phyloP scores from a whole-genome alignment of 73 alveolate genomes.

The Stentor coeruleus region DNA sequence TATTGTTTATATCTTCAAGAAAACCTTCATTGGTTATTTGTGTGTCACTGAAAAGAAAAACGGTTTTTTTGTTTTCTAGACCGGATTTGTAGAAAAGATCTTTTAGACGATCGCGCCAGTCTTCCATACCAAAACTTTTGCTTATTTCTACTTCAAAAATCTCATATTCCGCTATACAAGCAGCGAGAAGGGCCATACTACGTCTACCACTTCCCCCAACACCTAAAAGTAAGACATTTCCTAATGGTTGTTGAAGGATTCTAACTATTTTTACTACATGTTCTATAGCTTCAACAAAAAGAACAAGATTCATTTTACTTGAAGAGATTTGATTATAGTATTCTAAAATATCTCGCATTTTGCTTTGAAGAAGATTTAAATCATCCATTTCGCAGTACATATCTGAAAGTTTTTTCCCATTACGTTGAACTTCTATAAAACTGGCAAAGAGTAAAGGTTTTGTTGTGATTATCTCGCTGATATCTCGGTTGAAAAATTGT shows the following conservation, averaged over 20 bases:
- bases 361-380: conserved; percentile 27
- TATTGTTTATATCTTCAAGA: conserved; percentile 93
- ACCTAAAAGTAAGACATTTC: conserved; percentile 99
- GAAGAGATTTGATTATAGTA: conserved; percentile 61
- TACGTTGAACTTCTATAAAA: conserved; percentile 29
- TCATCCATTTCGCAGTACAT: neutral
- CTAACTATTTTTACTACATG: conserved; percentile 94
- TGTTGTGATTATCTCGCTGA: conserved; percentile 59
- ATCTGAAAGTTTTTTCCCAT: neutral
- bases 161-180: conserved; percentile 89
- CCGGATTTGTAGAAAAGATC: conserved; percentile 3
- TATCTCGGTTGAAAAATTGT: conserved; percentile 66
- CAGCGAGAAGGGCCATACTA: conserved; percentile 92
- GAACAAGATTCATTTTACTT: conserved; percentile 95
- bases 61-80: conserved; percentile 36
- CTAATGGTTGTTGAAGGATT: conserved; percentile 94
- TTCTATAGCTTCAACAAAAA: conserved; percentile 98
- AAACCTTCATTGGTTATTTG: conserved; percentile 84
- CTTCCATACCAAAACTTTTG: conserved; percentile 67
- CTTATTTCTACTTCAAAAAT: conserved; percentile 69
- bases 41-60: conserved; percentile 48
- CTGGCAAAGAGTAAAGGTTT: conserved; percentile 62
- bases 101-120: conserved; percentile 24
- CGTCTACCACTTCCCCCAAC: conserved; percentile 99
- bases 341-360: conserved; percentile 35